Base-by-base conservation (phyloP, 805 yeast genomes). In the Spathaspora gorwiae region DNA sequence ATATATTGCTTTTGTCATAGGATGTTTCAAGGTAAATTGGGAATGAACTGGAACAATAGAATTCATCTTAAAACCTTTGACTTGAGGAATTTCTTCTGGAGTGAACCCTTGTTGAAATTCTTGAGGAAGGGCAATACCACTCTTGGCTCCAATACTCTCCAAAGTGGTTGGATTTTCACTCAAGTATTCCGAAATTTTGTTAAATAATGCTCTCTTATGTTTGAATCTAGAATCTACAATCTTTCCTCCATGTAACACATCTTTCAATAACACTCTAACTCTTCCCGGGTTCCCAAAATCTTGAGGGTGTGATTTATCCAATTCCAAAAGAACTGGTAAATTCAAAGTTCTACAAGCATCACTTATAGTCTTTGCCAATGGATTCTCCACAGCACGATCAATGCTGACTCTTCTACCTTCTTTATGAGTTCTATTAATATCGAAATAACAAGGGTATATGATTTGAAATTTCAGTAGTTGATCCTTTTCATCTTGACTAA, bases 271-370 rank as follows among this genome's bases (percentile, higher is more conserved):
- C 19, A 90, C 84, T 53, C 96, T 79, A 32, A 94, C 90, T 57
- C 98, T 77, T n/a, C 99, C 99, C 5, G 97, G 95, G 60, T 92
- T 92, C 53, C 98, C 95, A 77, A 84, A 94, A 66, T 92, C 98
- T 64, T 90, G 96, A 10, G 98, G 98, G 66, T 92, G 99, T 1
- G 85, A 65, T 68, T 90, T 94, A 48, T 85, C 88, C 49, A 92
- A 81, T 65, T 87, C 94, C 47, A 82, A 72, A 37, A 84, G 70
- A 2, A 72, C 68, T 2, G 73, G 73, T 35, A 72, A 48, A 27
- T 59, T 53, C 44, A 69, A 52, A n/a, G 45, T 47, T 29, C 72
- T 59, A 74, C 75, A 75, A 14, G 96, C 97, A 54, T 89, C 95
- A 9, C 84, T 76, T 15, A 92, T 75, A 5, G 86, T 80, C 57